Percentiles rank a stretch among this genome's conserved stretches.
phyloP scores from a whole-genome alignment of 371 early-diverging fungal species.

The Funneliformis caledonium region DNA sequence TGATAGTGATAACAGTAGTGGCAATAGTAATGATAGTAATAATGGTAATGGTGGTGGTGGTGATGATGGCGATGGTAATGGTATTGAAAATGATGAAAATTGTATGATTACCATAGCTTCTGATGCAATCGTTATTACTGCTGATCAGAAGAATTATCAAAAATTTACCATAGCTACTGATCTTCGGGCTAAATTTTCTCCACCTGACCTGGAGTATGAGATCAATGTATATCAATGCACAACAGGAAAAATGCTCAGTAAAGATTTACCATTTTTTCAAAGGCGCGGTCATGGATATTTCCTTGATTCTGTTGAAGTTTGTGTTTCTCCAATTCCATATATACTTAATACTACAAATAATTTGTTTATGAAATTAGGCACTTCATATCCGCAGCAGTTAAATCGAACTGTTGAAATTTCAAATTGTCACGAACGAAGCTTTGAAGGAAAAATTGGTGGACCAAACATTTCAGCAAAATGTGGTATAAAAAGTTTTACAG shows the following conservation, averaged over 20 bases:
- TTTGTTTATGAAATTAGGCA: not conserved
- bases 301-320: not conserved
- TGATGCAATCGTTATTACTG: not conserved
- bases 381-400: not conserved
- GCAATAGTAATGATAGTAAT: too few relatives aligned
- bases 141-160: too few relatives aligned
- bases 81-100: not conserved
- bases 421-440: not conserved
- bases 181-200: not conserved
- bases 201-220: not conserved
- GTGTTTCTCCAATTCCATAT: not conserved
- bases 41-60: too few relatives aligned
- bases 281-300: not conserved
- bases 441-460: not conserved
- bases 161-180: not conserved
- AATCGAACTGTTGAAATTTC: not conserved
- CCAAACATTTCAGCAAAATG: not conserved
- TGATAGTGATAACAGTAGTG: too few relatives aligned
- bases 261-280: not conserved
- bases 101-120: not conserved
- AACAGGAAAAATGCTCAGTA: not conserved
- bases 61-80: too few relatives aligned
- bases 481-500: not conserved
- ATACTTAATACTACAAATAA: not conserved
- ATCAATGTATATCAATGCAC: not conserved